Percentiles rank a stretch among this genome's conserved stretches.
These are phyloP conservation scores for Elongisporangium anandrum DNA, from an alignment of 352 stramenopile genomes.

Conservation along the genomic window DNA sequence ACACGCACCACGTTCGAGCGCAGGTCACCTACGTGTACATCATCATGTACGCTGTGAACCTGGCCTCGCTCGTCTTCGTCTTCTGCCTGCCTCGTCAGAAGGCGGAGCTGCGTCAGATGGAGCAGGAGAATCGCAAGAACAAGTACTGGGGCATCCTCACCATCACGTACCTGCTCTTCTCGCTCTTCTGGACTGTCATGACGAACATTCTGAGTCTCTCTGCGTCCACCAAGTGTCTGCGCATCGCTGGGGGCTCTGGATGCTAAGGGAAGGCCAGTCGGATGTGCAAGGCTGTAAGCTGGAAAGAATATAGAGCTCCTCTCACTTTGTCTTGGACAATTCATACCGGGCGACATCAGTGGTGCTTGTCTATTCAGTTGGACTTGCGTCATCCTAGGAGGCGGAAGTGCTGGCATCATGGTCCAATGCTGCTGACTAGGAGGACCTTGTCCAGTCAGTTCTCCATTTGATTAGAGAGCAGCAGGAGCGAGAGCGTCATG, in stretches of 20 bases:
- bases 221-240: conserved; percentile 32
- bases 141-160: conserved; percentile 20
- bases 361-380: too few species aligned
- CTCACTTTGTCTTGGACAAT: too few species aligned
- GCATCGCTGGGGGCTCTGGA: conserved; percentile 31
- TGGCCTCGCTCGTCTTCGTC: conserved; percentile 31
- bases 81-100: conserved; percentile 44
- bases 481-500: too few species aligned
- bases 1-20: conserved; percentile 21
- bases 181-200: conserved; percentile 41
- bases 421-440: too few species aligned
- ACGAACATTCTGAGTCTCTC: conserved; percentile 48
- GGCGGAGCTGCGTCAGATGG: conserved; percentile 28
- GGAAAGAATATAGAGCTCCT: too few species aligned
- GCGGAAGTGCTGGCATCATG: too few species aligned
- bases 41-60: conserved; percentile 43
- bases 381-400: too few species aligned
- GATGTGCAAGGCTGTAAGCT: too few species aligned
- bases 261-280: conserved; percentile 8
- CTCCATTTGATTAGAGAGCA: too few species aligned
- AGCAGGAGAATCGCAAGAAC: conserved; percentile 24
- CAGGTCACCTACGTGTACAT: conserved; percentile 42
- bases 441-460: too few species aligned
- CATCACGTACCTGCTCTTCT: conserved; percentile 23
- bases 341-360: too few species aligned